These are phyloP conservation scores for Hyphopichia burtonii DNA, from an alignment of 1,139 yeast species.

Conservation along the genomic window DNA sequence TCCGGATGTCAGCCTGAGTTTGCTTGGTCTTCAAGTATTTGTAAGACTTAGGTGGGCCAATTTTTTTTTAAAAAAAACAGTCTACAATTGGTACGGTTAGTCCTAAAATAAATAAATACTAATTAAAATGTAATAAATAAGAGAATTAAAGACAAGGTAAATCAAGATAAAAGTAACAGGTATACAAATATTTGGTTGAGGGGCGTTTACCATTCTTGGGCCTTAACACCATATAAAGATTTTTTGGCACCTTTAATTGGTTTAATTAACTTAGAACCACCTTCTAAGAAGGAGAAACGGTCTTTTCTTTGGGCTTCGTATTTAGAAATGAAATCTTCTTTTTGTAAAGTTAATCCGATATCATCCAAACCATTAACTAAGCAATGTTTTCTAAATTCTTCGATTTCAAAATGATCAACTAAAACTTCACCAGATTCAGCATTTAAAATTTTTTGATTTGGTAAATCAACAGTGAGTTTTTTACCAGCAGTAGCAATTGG, in stretches of 20 bases:
- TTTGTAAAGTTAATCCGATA: constrained; percentile 91
- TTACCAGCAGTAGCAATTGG: constrained; percentile 79
- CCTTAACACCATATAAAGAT: constrained; percentile 63
- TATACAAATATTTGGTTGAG: no score
- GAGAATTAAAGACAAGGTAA: no score
- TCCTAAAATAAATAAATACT: not conserved
- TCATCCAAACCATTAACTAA: constrained; percentile 93
- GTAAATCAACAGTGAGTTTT: constrained; percentile 75
- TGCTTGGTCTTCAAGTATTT: no score
- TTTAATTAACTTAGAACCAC: constrained; percentile 66
- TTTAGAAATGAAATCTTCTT: constrained; percentile 69
- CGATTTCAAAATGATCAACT: constrained; percentile 81
- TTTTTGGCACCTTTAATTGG: constrained; percentile 73
- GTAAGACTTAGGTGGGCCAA: no score
- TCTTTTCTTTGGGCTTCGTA: constrained; percentile 77
- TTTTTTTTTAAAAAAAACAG: no score
- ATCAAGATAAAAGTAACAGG: no score
- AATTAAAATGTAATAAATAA: not conserved
- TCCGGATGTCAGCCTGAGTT: no score
- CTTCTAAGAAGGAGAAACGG: constrained; percentile 87
- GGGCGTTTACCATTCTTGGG: constrained; percentile 68
- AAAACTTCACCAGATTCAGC: constrained; percentile 71
- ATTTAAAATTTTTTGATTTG: constrained; percentile 71
- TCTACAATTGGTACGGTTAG: no score
- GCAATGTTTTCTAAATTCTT: constrained; percentile 91